phyloP scores from a whole-genome alignment of 345 rosid genomes.

The Citrus sinensis region DVS_A1.0 CM039168.1:827501-828000 shows the following conservation, averaged over 20 bases:
- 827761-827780: not conserved
- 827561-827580: conserved; percentile 87
- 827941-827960: not conserved
- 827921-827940: not conserved
- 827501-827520: conserved; percentile 91
- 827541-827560: conserved; percentile 65
- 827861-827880: not conserved
- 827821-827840: not conserved
- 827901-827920: not conserved
- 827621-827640: conserved; percentile 91
- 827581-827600: conserved; percentile 98
- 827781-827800: not conserved
- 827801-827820: not conserved
- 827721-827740: not conserved
- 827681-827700: conserved; percentile 80
- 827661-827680: conserved; percentile 88
- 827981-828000: not conserved
- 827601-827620: conserved; percentile 95
- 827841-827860: not conserved
- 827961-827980: not conserved
- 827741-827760: not conserved
- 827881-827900: not conserved
- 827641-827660: conserved; percentile 78
- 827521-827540: conserved; percentile 84
- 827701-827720: not conserved